Evolutionary conservation across 768 basidiomycete species (phyloP), one percentile per base, ranked within the genome.

Genomic region (Suillus subaureus): DNA sequence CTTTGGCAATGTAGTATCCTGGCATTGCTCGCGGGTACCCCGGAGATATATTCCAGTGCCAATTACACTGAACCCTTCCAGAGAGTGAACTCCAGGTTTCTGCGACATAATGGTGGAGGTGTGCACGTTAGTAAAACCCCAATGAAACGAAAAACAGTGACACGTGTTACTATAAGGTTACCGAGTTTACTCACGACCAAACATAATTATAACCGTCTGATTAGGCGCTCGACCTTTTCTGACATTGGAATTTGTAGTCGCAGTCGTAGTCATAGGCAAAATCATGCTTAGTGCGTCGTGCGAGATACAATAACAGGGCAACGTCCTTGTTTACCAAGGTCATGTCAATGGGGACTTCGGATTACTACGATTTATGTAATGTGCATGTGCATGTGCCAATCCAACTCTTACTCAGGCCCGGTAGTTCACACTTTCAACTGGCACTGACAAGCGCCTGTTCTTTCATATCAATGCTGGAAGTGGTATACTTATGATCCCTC

Each of bases 1-100:
- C 75, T 65, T 68, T 64, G 74, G 74, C 1, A 61, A 45, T 33
- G 69, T 28, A 42, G 69, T 42, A 60, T 42, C 58, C 39, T 60
- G 58, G 26, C 58, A 60, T 42, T 28, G 58, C 39, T 42, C 39
- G 21, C 6, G 18, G 18, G 3, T 28, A 26, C 12, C 11, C 40
- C 58, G 39, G 18, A 60, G 58, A 60, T 60, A 42, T 28, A 60
- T 60, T 18, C 58, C 58, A 42, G 11, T 60, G 40, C 58, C 58
- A 21, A 60, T 60, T 18, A 12, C 1, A 60, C 18, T 42, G 18
- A 60, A 60, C 39, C 58, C 58, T 60, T 60, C 58, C 58, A 60
- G 18, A 28, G 58, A 60, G 11, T 21, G 58, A 60, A 31, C 26
- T 21, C 39, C 39, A 40, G 57, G 18, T 42, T 40, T 42, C 18